Conservation (phyloP, 1,284 basidiomycete genomes). For the Cyathus olla region DNA sequence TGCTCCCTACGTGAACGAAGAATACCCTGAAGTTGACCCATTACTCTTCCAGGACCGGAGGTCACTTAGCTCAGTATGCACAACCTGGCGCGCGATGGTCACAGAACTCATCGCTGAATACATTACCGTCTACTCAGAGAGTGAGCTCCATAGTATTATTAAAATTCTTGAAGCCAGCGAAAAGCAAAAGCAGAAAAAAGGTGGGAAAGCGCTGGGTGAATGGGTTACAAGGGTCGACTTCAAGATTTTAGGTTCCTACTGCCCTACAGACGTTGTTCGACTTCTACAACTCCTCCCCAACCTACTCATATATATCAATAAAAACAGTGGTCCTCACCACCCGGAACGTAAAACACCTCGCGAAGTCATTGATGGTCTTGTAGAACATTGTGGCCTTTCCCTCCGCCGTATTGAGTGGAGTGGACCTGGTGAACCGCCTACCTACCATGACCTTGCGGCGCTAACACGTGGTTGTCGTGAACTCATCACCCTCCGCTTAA, state of each 20-base stretch:
- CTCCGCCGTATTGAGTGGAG: slow-evolving; percentile 44
- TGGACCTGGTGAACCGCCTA: slow-evolving; percentile 40
- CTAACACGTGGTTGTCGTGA: slow-evolving; percentile 45
- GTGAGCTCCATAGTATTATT: slow-evolving; percentile 43
- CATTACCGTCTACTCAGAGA: slow-evolving; percentile 43
- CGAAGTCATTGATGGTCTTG: slow-evolving; percentile 32
- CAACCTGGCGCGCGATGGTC: slow-evolving; percentile 43
- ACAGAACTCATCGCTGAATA: slow-evolving; percentile 51
- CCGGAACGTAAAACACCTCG: slow-evolving; percentile 30
- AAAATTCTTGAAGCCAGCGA: slow-evolving; percentile 42
- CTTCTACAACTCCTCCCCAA: slow-evolving; percentile 48
- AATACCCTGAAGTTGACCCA: slow-evolving; percentile 31
- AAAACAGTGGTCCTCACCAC: slow-evolving; percentile 24
- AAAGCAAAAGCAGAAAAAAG: slow-evolving; percentile 8
- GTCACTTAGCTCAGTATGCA: slow-evolving; percentile 38
- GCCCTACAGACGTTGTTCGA: slow-evolving; percentile 37
- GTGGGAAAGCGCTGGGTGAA: slow-evolving; percentile 41
- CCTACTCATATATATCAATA: slow-evolving; percentile 42
- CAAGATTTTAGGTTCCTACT: slow-evolving; percentile 41
- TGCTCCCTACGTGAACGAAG: slow-evolving; percentile 27
- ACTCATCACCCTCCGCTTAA: slow-evolving; percentile 51
- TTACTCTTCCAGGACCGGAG: slow-evolving; percentile 34
- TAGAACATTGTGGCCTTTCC: slow-evolving; percentile 23
- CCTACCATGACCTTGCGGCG: slow-evolving; percentile 34
- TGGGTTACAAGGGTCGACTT: slow-evolving; percentile 49